Evolutionary conservation across 352 stramenopile species (phyloP).

Genomic region (Ophiocytium majus): DNA sequence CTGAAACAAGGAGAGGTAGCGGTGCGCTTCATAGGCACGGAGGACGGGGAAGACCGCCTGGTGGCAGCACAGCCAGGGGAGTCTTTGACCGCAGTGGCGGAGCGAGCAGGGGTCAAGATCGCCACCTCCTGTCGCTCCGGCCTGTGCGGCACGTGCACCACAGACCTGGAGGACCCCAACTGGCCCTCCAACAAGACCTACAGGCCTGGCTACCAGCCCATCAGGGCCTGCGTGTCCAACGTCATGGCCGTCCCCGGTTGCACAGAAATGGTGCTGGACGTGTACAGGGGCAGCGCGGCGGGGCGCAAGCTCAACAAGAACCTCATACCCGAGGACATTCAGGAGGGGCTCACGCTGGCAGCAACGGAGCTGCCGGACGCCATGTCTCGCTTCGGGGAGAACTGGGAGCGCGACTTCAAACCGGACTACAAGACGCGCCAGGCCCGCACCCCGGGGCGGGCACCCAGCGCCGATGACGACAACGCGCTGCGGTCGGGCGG

Average conservation of each 20-base stretch:
- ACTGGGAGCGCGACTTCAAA: constrained; percentile 40
- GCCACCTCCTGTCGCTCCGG: constrained; percentile 47
- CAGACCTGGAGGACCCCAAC: constrained; percentile 51
- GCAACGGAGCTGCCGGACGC: constrained; percentile 34
- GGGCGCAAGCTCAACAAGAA: constrained; percentile 46
- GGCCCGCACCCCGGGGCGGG: neutral
- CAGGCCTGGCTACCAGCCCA: constrained; percentile 46
- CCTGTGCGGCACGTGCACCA: constrained; percentile 56
- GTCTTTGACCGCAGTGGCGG: constrained; percentile 18
- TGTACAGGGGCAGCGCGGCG: constrained; percentile 45
- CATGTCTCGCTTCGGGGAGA: constrained; percentile 48
- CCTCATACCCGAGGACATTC: constrained; percentile 25
- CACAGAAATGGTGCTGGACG: constrained; percentile 54
- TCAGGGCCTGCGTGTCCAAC: constrained; percentile 49
- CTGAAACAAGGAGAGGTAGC: neutral
- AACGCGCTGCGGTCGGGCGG: neutral
- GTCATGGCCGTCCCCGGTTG: constrained; percentile 31
- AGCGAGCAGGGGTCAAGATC: constrained; percentile 47
- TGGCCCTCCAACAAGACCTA: constrained; percentile 38
- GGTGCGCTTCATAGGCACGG: constrained; percentile 7
- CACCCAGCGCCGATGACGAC: neutral
- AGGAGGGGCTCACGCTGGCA: constrained; percentile 27
- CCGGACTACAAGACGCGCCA: neutral
- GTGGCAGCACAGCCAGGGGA: neutral
- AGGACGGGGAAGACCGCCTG: neutral